These are phyloP conservation scores for Agroathelia rolfsii DNA, from an alignment of 1,284 basidiomycete species.

Conservation along the genomic window DNA sequence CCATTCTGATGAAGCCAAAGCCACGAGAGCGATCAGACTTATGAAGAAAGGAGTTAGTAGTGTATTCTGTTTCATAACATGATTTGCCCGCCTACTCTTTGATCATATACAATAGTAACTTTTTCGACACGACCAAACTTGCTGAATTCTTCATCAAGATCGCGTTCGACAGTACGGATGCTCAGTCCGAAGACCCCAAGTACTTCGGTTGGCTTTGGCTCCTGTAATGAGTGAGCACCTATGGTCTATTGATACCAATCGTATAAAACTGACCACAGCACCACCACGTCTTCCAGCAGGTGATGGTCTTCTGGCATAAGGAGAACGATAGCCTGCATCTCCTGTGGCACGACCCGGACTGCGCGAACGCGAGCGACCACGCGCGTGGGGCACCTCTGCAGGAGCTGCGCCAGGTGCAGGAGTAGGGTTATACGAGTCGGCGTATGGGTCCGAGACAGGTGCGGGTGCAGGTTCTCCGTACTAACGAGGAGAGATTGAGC, in stretches of 20 bases:
- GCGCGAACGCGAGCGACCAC: conserved; percentile 66
- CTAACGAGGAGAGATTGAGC: conserved; percentile 24
- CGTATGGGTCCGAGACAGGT: conserved; percentile 66
- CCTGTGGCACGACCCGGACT: conserved; percentile 45
- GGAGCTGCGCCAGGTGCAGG: conserved; percentile 28
- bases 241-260: conserved; percentile 7
- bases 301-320: conserved; percentile 47
- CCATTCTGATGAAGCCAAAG: conserved; percentile 97
- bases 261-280: conserved; percentile 29
- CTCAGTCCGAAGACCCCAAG: conserved; percentile 95
- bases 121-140: conserved; percentile 89
- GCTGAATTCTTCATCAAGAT: conserved; percentile 89
- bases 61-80: conserved; percentile 9
- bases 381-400: conserved; percentile 31
- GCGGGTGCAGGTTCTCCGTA: conserved; percentile 49
- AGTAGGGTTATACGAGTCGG: conserved; percentile 66
- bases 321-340: conserved; percentile 34
- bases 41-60: conserved; percentile 13
- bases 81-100: conserved; percentile 58
- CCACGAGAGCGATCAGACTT: conserved; percentile 94
- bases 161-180: conserved; percentile 88
- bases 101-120: conserved; percentile 97
- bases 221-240: conserved; percentile 45
- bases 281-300: conserved; percentile 72
- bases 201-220: conserved; percentile 79